phyloP scores from a whole-genome alignment of 257 asterid species.

The Perilla frutescens region DNA sequence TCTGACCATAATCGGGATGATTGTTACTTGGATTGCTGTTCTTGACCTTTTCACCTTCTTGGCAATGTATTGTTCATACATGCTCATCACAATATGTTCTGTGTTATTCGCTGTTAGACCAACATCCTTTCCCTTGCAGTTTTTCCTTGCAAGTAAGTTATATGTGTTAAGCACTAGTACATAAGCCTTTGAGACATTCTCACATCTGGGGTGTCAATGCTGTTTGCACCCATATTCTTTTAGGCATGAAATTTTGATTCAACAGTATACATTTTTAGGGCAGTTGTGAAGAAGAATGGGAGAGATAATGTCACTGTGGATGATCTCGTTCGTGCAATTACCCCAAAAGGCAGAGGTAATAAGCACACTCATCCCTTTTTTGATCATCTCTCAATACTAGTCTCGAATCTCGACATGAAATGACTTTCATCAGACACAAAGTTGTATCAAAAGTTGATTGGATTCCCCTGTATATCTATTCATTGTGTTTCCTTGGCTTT shows the following conservation, averaged over 20 bases:
- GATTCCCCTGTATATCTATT: background rate
- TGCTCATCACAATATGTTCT: background rate
- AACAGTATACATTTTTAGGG: conserved; percentile 33
- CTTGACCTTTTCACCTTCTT: background rate
- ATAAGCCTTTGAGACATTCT: background rate
- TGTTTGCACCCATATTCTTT: conserved; percentile 12
- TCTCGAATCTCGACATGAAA: background rate
- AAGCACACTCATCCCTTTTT: conserved; percentile 1
- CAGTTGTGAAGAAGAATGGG: conserved; percentile 47
- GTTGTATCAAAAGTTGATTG: background rate
- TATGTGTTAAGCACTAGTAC: background rate
- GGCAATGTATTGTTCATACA: background rate
- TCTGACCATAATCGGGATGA: background rate
- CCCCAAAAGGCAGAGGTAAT: conserved; percentile 62
- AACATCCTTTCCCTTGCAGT: background rate
- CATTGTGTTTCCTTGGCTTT: background rate
- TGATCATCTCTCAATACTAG: conserved; percentile 4
- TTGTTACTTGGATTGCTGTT: background rate
- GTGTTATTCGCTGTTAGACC: background rate
- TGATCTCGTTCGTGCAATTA: conserved; percentile 53
- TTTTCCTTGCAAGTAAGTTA: background rate
- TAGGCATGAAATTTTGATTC: conserved; percentile 7
- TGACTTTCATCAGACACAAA: background rate
- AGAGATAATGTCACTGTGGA: conserved; percentile 52
- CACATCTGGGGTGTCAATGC: conserved; percentile 14